phyloP scores from a whole-genome alignment of 805 yeast genomes.

The Saccharomycopsis fodiens region DNA sequence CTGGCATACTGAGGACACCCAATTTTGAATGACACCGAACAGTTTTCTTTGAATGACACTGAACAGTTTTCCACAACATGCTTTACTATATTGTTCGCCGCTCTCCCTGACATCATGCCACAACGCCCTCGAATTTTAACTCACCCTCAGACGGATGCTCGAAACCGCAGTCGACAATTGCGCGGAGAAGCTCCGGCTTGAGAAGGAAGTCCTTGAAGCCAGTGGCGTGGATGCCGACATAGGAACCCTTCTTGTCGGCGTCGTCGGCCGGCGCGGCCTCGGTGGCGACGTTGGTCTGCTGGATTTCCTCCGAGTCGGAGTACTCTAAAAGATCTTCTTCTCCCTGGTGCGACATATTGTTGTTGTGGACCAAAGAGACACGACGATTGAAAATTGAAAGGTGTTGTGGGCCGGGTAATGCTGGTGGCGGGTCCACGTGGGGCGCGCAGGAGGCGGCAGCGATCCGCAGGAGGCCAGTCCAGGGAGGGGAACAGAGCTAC shows the following conservation, averaged over 20 bases:
- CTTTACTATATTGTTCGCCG: too few species aligned
- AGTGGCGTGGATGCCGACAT: constrained; percentile 96
- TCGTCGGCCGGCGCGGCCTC: constrained; percentile 43
- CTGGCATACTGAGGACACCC: too few species aligned
- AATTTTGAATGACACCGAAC: too few species aligned
- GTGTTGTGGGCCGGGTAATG: background rate
- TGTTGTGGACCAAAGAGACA: background rate
- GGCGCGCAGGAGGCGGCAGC: too few species aligned
- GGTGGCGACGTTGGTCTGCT: constrained; percentile 46
- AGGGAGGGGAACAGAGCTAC: too few species aligned
- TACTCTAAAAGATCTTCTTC: constrained; percentile 99
- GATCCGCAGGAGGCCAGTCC: too few species aligned
- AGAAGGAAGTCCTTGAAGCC: constrained; percentile 96
- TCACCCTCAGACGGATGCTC: constrained; percentile 99
- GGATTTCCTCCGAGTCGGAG: constrained; percentile 96
- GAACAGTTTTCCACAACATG: too few species aligned
- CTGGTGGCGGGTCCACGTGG: too few species aligned
- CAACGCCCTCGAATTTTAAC: constrained; percentile 38
- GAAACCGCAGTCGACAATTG: constrained; percentile 98
- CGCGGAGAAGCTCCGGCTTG: constrained; percentile 95
- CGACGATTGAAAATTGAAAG: background rate
- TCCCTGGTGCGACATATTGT: constrained; percentile 81
- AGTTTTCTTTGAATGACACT: too few species aligned
- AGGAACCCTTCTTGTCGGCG: constrained; percentile 89
- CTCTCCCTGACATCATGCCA: too few species aligned